These are phyloP conservation scores for Nepenthes mirabilis DNA, from an alignment of 148 eudicot genomes.

Conservation along the genomic window DNA sequence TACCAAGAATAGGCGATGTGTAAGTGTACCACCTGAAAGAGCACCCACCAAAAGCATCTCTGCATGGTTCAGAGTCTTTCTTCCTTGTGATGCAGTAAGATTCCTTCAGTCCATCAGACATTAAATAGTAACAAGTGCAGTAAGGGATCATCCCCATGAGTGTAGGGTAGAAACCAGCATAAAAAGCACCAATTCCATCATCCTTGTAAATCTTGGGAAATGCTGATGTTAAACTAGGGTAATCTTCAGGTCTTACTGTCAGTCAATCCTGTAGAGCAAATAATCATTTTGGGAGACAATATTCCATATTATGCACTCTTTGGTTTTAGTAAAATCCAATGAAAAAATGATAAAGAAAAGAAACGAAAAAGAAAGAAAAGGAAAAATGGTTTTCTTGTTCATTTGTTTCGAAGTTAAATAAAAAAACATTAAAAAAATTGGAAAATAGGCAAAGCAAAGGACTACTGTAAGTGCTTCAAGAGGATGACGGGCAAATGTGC, in stretches of 20 bases:
- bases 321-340: no score
- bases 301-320: no score
- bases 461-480: conserved; percentile 92
- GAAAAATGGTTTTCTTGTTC: no score
- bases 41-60: conserved; percentile 95
- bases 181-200: conserved; percentile 56
- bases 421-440: not conserved
- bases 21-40: conserved; percentile 52
- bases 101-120: conserved; percentile 79
- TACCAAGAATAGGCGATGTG: not conserved
- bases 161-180: conserved; percentile 76
- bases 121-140: conserved; percentile 93
- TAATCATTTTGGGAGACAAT: not conserved
- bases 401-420: not conserved
- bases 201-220: conserved; percentile 60
- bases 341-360: no score
- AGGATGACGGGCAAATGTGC: conserved; percentile 88
- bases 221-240: conserved; percentile 64
- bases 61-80: conserved; percentile 66
- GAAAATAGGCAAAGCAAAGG: not conserved
- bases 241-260: conserved; percentile 76
- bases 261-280: conserved; percentile 57
- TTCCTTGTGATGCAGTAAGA: conserved; percentile 60
- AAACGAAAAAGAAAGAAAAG: no score
- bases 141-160: conserved; percentile 94